These are phyloP conservation scores for Saitozyma podzolica DNA, from an alignment of 768 basidiomycete genomes.

Conservation along the genomic window DNA sequence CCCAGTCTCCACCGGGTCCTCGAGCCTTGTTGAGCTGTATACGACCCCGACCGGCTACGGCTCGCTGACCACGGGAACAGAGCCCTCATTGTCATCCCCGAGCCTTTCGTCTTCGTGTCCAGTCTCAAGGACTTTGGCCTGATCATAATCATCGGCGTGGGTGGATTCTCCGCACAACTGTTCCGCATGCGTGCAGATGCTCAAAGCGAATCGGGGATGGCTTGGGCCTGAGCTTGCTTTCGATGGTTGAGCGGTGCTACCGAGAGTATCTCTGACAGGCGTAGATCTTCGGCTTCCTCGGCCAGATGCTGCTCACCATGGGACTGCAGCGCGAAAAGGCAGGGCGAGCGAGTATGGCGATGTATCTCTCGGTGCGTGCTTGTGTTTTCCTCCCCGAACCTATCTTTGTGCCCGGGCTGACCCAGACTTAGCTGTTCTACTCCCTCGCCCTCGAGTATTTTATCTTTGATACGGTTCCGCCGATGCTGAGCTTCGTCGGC, in stretches of 20 bases:
- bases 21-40: background rate
- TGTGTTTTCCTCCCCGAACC: conserved; percentile 16
- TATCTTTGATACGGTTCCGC: conserved; percentile 65
- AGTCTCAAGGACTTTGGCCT: conserved; percentile 15
- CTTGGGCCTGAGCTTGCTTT: too few species aligned
- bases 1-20: background rate
- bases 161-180: background rate
- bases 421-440: conserved; percentile 62
- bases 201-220: too few species aligned
- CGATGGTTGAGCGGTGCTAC: too few species aligned
- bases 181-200: too few species aligned
- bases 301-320: conserved; percentile 61
- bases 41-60: background rate
- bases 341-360: conserved; percentile 63
- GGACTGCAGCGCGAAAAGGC: conserved; percentile 69
- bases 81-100: conserved; percentile 40
- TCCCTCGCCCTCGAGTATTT: conserved; percentile 65
- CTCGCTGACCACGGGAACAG: conserved; percentile 23
- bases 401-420: background rate
- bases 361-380: conserved; percentile 60
- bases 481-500: conserved; percentile 64
- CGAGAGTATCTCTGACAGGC: background rate
- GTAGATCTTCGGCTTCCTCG: conserved; percentile 53
- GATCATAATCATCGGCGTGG: conserved; percentile 50
- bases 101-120: conserved; percentile 20